Base-by-base conservation (phyloP, 23 red algal genomes). In the Agarophyton chilense region DNA sequence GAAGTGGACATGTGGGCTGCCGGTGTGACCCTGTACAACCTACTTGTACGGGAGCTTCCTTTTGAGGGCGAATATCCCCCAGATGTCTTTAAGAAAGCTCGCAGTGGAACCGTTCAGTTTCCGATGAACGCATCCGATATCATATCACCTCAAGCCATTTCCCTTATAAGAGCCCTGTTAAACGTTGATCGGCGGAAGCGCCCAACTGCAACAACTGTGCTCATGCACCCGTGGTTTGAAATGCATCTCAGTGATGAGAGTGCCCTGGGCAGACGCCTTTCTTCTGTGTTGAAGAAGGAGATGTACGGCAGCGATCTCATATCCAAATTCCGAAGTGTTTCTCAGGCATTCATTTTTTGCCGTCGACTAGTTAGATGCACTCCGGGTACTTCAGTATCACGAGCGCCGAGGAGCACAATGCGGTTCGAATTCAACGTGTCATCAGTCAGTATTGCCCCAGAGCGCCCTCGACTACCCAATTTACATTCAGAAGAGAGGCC, bases 1-100 rank as follows among this genome's bases (percentile, higher is more conserved):
- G 84, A 90, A 44, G 84, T 94, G 4, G 97, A 99, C 66, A 90
- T 99, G 77, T 99, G 97, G 97, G 79, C 92, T 36, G 84, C 81
- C 24, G 97, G 97, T 47, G 97, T 99, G 9, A 86, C 95, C 3
- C 52, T 99, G 81, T 99, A 96, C 77, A 94, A 79, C 10, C 89
- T 99, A 56, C 90, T 99, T 26, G 51, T 49, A 47, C 50, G 28
- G 13, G 90, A 90, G 32, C 77, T 91, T 35, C 97, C 97, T 13
- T 99, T 99, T 42, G 88, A 91, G 43, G 93, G 84, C 2, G 58
- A 78, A 11, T 77, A 90, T 33, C 79, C 79, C 31, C 66, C 86
- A 12, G 85, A 90, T 35, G 93, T 95, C 26, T 79, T 93, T 22
- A 81, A 87, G 61, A 90, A 86, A 52, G 86, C 81, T 22, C 29